Conservation (phyloP, 2,329 filamentous ascomycete genomes). For the Cladorrhinum sp. region DNA sequence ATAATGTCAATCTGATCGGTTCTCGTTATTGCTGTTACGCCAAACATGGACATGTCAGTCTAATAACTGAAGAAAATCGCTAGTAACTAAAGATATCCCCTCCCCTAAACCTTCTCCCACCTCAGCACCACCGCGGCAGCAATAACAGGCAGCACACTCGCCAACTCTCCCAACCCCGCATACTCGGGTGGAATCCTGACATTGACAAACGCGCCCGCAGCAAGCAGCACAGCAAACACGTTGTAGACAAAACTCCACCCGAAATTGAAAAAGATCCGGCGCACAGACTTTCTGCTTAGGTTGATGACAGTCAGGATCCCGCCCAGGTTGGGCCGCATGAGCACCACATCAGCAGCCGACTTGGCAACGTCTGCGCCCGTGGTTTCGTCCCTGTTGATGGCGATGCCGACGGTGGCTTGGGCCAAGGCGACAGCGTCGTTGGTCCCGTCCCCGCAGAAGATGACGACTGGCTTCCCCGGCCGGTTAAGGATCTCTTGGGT, state of each 20-base stretch:
- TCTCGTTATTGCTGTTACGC: too few species aligned
- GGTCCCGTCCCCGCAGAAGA: constrained; percentile 76
- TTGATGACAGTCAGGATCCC: constrained; percentile 59
- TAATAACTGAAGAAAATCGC: too few species aligned
- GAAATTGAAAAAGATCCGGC: constrained; percentile 65
- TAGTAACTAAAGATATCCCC: too few species aligned
- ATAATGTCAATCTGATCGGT: too few species aligned
- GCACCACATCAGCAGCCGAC: constrained; percentile 65
- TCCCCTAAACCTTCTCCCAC: constrained; percentile 33
- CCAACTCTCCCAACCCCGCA: constrained; percentile 69
- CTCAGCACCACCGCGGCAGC: constrained; percentile 50
- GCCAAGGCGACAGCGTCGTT: constrained; percentile 75
- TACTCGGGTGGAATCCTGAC: constrained; percentile 55
- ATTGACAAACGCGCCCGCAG: constrained; percentile 60
- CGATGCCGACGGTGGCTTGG: constrained; percentile 67
- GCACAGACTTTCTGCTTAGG: constrained; percentile 43
- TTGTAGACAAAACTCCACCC: constrained; percentile 71
- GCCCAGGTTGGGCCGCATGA: constrained; percentile 55
- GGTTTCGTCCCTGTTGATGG: constrained; percentile 43
- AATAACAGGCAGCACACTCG: constrained; percentile 71
- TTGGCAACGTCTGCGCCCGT: constrained; percentile 57
- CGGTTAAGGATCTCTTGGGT: constrained; percentile 35
- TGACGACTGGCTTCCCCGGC: constrained; percentile 40
- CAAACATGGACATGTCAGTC: too few species aligned
- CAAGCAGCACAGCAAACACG: constrained; percentile 63